Evolutionary conservation across 352 stramenopile genomes (phyloP).

Genomic region (Phytopythium oedochilum): DNA sequence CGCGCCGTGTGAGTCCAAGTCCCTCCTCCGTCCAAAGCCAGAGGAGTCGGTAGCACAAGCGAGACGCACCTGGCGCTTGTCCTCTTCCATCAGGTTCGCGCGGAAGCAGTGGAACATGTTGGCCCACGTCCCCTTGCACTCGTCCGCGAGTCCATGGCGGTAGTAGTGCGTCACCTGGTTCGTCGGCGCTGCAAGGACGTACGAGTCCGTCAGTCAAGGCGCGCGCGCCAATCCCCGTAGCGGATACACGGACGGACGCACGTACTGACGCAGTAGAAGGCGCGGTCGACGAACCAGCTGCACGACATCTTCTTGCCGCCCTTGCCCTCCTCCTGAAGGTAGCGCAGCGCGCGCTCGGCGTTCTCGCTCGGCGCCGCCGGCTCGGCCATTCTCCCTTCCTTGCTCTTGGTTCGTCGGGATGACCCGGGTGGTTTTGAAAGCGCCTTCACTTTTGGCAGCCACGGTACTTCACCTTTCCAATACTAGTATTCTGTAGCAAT

Average conservation of each 20-base stretch:
- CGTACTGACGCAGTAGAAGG: slow-evolving; percentile 85
- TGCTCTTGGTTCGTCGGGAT: neutral
- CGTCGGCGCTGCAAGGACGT: slow-evolving; percentile 56
- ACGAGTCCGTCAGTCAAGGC: too few species aligned
- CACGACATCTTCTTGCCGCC: slow-evolving; percentile 56
- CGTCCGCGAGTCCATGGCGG: slow-evolving; percentile 56
- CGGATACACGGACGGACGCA: too few species aligned
- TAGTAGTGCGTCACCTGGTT: slow-evolving; percentile 86
- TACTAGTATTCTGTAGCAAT: too few species aligned
- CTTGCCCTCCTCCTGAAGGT: slow-evolving; percentile 43
- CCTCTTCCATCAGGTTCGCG: slow-evolving; percentile 72
- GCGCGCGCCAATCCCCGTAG: too few species aligned
- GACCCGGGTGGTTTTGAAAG: too few species aligned
- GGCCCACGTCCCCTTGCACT: slow-evolving; percentile 77
- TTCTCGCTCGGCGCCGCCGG: slow-evolving; percentile 20
- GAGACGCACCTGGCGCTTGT: slow-evolving; percentile 48
- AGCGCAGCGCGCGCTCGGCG: slow-evolving; percentile 55
- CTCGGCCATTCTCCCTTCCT: slow-evolving; percentile 1
- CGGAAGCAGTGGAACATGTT: slow-evolving; percentile 83
- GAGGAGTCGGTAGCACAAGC: too few species aligned
- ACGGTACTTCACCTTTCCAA: too few species aligned
- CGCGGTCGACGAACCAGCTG: slow-evolving; percentile 73
- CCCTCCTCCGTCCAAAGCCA: too few species aligned
- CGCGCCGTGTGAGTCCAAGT: too few species aligned
- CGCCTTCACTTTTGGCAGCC: too few species aligned